Evolutionary conservation across 2,329 filamentous ascomycete species (phyloP).

Genomic region (Remersonia thermophila): DNA sequence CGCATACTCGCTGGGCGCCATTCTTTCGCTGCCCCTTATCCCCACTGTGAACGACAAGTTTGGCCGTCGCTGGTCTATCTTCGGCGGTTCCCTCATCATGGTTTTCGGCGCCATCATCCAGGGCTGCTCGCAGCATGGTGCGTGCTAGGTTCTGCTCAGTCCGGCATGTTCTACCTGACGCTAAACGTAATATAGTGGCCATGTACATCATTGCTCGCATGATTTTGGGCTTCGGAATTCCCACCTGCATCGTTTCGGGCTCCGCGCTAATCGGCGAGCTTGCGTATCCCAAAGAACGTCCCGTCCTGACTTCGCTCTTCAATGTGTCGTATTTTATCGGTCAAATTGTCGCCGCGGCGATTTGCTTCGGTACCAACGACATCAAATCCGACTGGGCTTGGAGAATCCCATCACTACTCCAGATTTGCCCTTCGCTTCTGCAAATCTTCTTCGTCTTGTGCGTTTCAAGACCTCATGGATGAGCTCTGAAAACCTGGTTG

Average conservation of each 20-base stretch:
- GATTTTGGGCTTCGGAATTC: constrained; percentile 48
- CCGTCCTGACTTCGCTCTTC: constrained; percentile 47
- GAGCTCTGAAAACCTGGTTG: neutral
- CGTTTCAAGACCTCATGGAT: constrained; percentile 3
- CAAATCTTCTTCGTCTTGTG: constrained; percentile 29
- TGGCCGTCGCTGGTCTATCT: constrained; percentile 45
- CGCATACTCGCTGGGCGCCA: constrained; percentile 47
- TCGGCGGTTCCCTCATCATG: constrained; percentile 43
- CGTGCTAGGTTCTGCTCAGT: constrained; percentile 27
- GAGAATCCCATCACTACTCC: constrained; percentile 35
- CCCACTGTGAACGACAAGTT: constrained; percentile 41
- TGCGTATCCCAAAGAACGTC: constrained; percentile 47
- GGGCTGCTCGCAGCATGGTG: constrained; percentile 34
- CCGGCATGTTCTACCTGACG: constrained; percentile 22
- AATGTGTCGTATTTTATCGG: constrained; percentile 46
- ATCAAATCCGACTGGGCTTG: constrained; percentile 29
- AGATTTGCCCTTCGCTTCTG: constrained; percentile 31
- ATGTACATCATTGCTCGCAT: constrained; percentile 51
- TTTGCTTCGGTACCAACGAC: constrained; percentile 36
- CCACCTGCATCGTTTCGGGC: constrained; percentile 45
- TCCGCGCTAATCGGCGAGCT: constrained; percentile 48
- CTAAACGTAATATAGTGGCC: too few species aligned
- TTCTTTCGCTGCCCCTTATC: constrained; percentile 45
- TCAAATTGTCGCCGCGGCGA: constrained; percentile 35
- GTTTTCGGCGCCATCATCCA: constrained; percentile 42